Evolutionary conservation across 2,329 filamentous ascomycete genomes (phyloP).

Genomic region (Gaeumannomyces sp.): DNA sequence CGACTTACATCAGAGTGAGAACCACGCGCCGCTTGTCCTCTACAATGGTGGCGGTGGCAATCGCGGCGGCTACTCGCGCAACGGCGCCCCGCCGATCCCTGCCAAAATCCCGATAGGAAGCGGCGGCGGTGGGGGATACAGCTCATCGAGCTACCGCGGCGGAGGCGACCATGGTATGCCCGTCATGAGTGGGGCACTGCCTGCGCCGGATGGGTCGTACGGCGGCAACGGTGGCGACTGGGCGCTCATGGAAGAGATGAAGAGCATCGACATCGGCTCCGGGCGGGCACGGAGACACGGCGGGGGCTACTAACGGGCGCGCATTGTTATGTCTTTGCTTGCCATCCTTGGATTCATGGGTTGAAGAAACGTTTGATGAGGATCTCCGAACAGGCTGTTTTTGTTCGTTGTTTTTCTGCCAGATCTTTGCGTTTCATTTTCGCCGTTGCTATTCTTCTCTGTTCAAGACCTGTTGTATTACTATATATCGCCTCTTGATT

Average conservation of each 20-base stretch:
- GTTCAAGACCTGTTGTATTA: not conserved
- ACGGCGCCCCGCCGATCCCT: constrained; percentile 52
- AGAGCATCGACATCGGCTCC: constrained; percentile 58
- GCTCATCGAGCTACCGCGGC: constrained; percentile 1
- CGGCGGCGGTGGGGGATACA: constrained; percentile 34
- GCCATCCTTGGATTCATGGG: not conserved
- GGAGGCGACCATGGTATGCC: constrained; percentile 8
- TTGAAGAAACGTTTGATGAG: not conserved
- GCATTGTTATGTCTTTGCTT: not conserved
- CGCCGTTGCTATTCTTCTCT: not conserved
- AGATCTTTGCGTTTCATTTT: not conserved
- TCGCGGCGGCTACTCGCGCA: constrained; percentile 20
- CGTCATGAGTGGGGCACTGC: constrained; percentile 28
- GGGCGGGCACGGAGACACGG: constrained; percentile 48
- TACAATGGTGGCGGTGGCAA: constrained; percentile 25
- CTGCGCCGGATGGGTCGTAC: constrained; percentile 15
- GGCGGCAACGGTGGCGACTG: constrained; percentile 40
- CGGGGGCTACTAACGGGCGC: constrained; percentile 8
- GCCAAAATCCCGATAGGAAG: constrained; percentile 59
- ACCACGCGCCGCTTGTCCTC: constrained; percentile 30
- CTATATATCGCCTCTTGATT: not conserved
- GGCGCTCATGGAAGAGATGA: constrained; percentile 66
- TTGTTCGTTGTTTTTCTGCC: not conserved
- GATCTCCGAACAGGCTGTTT: not conserved
- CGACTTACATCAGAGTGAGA: constrained; percentile 30